Base-by-base conservation (phyloP, 805 yeast species). In the Ogataea corticis region DNA sequence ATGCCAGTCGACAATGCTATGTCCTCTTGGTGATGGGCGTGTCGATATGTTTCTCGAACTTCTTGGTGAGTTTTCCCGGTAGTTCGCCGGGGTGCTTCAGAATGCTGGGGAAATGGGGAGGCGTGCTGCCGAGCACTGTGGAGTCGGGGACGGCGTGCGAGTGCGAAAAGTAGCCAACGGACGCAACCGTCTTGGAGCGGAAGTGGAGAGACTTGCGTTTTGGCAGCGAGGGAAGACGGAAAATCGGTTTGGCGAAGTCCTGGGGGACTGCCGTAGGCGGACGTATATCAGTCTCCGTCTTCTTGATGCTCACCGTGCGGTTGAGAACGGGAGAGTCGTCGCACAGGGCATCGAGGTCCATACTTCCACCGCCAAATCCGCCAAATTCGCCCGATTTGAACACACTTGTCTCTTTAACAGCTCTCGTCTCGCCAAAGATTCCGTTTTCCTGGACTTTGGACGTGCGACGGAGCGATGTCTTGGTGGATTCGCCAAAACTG, bases 11-110 rank as follows among this genome's bases (percentile, higher is more conserved):
- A n/a, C n/a, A n/a, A 42, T 29, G 40, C 50, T 47, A 50, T 38
- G 34, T 35, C 34, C 43, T 51, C 48, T 60, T 56, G 39, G 51
- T 37, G 9, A 61, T 58, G 23, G 68, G 68, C 19, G 68, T 64
- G 48, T 64, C 68, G 17, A 52, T 47, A 49, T 64, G 67, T 39
- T 52, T 58, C 41, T 56, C 55, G 19, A 54, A 33, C 21, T 52
- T 49, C 31, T 46, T 55, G 12, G 56, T 41, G 38, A 58, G 17
- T 21, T 37, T 37, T 21, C 33, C 27, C 17, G 25, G 40, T 15
- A 37, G 25, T 21, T 37, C 40, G 10, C 31, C 40, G 13, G 40
- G 40, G 27, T 27, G 51, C 28, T 51, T 48, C 13, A 51, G 46
- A 31, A 43, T 21, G 39, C 45, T 45, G 11, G 50, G 49, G 15